Percentiles rank a stretch among this genome's conserved stretches.
Conservation (phyloP, 192 early-diverging fungal genomes). For the Phlyctochytrium planicorne region DNA sequence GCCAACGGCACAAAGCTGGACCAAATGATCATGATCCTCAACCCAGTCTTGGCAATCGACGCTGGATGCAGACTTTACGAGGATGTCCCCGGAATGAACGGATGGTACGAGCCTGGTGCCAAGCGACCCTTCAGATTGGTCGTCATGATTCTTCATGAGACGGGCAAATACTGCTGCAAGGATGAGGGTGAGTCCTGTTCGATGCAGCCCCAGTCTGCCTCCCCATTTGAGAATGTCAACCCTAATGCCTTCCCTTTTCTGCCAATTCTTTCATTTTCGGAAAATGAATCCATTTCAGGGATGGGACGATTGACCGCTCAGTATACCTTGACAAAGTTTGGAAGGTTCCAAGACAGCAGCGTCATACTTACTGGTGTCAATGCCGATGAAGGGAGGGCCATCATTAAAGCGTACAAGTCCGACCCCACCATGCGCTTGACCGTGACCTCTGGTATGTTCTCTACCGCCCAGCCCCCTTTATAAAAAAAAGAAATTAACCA, state of each 20-base stretch:
- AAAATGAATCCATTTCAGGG: too few relatives aligned
- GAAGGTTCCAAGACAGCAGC: not conserved
- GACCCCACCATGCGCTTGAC: constrained; percentile 1
- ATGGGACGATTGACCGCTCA: too few relatives aligned
- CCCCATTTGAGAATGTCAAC: too few relatives aligned
- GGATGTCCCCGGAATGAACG: not conserved
- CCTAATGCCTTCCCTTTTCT: too few relatives aligned
- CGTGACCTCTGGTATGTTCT: constrained; percentile 1
- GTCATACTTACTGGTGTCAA: not conserved
- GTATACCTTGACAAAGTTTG: not conserved
- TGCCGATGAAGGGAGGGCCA: not conserved
- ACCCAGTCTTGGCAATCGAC: not conserved
- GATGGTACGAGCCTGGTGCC: not conserved
- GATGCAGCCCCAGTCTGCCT: too few relatives aligned
- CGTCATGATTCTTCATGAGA: too few relatives aligned
- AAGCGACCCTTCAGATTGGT: not conserved
- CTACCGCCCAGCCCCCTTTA: too few relatives aligned
- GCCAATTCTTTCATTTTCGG: not conserved
- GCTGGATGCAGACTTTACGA: not conserved
- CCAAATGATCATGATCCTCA: too few relatives aligned
- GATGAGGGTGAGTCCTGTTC: too few relatives aligned
- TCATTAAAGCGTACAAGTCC: not conserved
- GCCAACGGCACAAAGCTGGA: too few relatives aligned
- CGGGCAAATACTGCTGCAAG: too few relatives aligned
- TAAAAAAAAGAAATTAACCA: too few relatives aligned